These are phyloP conservation scores for Aspergillus pseudoterreus DNA, from an alignment of 2,329 filamentous ascomycete species.

Conservation along the genomic window DNA sequence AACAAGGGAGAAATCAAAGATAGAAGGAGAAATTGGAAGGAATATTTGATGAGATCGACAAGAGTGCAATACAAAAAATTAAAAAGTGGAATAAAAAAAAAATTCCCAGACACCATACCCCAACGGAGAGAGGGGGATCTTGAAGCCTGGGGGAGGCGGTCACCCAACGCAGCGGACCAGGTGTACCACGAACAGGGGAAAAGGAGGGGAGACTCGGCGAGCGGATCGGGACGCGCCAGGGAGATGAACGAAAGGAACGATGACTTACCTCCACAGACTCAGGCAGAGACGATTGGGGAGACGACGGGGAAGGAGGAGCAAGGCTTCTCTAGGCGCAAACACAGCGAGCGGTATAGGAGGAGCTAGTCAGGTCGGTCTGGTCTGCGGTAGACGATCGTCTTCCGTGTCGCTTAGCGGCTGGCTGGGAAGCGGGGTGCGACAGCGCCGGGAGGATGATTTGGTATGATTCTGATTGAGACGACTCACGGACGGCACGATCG, in stretches of 20 bases:
- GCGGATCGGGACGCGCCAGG: constrained; percentile 8
- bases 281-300: constrained; percentile 11
- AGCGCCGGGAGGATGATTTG: constrained; percentile 17
- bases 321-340: constrained; percentile 16
- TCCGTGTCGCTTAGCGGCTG: constrained; percentile 40
- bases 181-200: neutral
- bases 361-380: constrained; percentile 19
- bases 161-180: neutral
- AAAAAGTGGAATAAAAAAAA: neutral
- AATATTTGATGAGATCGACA: neutral
- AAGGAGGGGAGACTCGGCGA: neutral
- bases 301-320: constrained; percentile 8
- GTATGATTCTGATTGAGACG: constrained; percentile 1
- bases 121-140: neutral
- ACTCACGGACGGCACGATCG: constrained; percentile 4
- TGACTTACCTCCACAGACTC: constrained; percentile 17
- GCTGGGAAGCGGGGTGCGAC: constrained; percentile 32
- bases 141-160: constrained; percentile 6
- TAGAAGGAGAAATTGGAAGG: neutral
- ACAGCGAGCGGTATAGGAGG: constrained; percentile 15
- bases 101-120: neutral
- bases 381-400: constrained; percentile 30
- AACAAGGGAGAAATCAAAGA: neutral
- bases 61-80: neutral
- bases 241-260: constrained; percentile 12